phyloP scores from a whole-genome alignment of 2,329 filamentous ascomycete genomes.

The Leptographium galeiforme region DNA sequence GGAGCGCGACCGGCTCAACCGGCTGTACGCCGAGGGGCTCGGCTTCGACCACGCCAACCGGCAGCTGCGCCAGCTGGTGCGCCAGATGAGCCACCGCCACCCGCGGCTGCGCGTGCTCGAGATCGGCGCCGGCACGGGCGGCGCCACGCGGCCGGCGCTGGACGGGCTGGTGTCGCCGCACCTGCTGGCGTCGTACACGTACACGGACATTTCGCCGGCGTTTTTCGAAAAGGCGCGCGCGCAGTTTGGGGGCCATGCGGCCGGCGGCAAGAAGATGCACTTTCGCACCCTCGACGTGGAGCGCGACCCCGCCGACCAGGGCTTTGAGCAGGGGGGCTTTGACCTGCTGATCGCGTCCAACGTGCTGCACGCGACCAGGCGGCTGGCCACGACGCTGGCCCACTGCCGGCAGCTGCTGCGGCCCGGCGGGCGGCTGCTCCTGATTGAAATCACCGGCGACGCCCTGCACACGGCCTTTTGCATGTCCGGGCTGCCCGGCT shows the following conservation, averaged over 20 bases:
- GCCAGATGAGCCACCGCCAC: constrained; percentile 11
- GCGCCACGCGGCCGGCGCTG: constrained; percentile 13
- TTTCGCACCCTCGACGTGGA: constrained; percentile 22
- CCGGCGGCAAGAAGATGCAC: constrained; percentile 15
- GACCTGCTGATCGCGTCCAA: constrained; percentile 25
- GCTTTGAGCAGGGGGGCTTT: constrained; percentile 19
- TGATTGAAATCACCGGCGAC: constrained; percentile 1
- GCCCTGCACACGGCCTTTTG: no score
- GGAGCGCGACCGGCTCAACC: no score
- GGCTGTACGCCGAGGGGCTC: no score
- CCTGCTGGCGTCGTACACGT: constrained; percentile 5
- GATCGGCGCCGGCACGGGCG: constrained; percentile 20
- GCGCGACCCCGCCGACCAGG: constrained; percentile 18
- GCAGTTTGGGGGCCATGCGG: no score
- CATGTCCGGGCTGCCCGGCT: constrained; percentile 12
- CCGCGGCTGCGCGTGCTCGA: constrained; percentile 20
- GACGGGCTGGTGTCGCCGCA: constrained; percentile 1
- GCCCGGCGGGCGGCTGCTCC: constrained; percentile 21
- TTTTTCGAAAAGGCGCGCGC: no score
- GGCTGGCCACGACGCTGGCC: constrained; percentile 16
- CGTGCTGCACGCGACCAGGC: constrained; percentile 22
- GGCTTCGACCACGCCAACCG: background rate
- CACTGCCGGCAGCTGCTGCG: constrained; percentile 22
- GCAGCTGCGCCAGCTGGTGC: background rate
- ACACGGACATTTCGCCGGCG: constrained; percentile 14